Evolutionary conservation across 1,139 yeast species (phyloP), one percentile per base, ranked within the genome.

Genomic region (Geotrichum fermentans): DNA sequence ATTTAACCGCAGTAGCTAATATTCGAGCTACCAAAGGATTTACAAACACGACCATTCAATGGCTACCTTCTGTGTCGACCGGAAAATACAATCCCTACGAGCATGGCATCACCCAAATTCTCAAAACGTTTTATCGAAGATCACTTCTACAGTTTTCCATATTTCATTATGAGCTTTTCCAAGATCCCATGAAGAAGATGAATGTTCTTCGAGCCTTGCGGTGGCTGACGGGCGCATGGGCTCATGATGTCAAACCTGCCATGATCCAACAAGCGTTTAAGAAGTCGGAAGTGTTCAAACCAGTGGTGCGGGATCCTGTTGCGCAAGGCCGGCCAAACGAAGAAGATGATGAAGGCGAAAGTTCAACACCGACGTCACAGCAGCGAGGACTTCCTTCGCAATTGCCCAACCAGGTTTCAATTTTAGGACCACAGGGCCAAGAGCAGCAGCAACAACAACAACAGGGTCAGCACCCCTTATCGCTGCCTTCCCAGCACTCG

Each of bases 141-240:
- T 24, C 40, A 4, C 17, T 47, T 14, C 43, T 47, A 3, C 46
- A 47, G 36, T 47, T 47, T 22, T 42, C 50, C 17, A 42, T 47
- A 8, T 35, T 17, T 33, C 40, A 47, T 22, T 47, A 47, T 18
- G 50, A 47, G 32, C 18, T 43, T 8, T 47, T 47, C 17, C 50
- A 47, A 26, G 50, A 47, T n/a, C 50, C 50, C 17, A 47, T 47
- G 50, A 43, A 39, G 36, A 47, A 47, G 17, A 47, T 47, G 47
- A 47, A 47, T 33, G 50, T 47, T 10, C 28, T 47, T 6, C 45
- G 36, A 11, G 50, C 50, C 14, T 20, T 47, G 20, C 37, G 50
- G 32, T 47, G 50, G 50, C 36, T 47, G 22, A 47, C 50, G 3
- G 39, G 47, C 10, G 47, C 42, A n/a, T 47, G 50, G 50, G 41